These are phyloP conservation scores for Picea abies DNA, from an alignment of 83 land plant species.

Conservation along the genomic window DNA sequence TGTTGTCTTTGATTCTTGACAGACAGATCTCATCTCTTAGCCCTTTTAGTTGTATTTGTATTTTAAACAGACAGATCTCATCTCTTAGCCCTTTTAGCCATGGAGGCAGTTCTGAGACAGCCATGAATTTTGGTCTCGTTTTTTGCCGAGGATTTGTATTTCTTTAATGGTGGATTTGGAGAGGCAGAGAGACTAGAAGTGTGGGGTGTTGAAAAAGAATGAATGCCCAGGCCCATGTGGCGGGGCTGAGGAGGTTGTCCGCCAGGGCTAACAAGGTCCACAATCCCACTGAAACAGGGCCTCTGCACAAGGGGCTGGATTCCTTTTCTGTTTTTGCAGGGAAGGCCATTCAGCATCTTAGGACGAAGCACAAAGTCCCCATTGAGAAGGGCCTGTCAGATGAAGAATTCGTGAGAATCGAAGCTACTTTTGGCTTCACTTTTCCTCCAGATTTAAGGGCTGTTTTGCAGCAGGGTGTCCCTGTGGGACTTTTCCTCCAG, in stretches of 20 bases:
- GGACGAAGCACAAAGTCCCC: slow-evolving; percentile 32
- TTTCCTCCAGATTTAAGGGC: slow-evolving; percentile 86
- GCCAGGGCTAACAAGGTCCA: slow-evolving; percentile 51
- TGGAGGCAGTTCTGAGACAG: too few relatives aligned
- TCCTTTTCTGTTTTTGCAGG: slow-evolving; percentile 63
- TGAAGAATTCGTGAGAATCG: slow-evolving; percentile 67
- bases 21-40: too few relatives aligned
- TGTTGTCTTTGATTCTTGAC: too few relatives aligned
- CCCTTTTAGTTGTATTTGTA: too few relatives aligned
- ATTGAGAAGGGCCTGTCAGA: slow-evolving; percentile 73
- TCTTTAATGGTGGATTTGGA: too few relatives aligned
- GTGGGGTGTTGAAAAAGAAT: too few relatives aligned
- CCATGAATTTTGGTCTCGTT: too few relatives aligned
- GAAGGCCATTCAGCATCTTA: slow-evolving; percentile 58
- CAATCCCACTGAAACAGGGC: too few relatives aligned
- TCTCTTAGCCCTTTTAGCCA: too few relatives aligned
- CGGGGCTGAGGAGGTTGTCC: slow-evolving; percentile 67
- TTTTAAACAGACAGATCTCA: too few relatives aligned
- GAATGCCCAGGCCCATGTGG: slow-evolving; percentile 54
- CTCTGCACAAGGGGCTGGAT: slow-evolving; percentile 22
- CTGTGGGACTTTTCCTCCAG: slow-evolving; percentile 69
- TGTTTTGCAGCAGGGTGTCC: slow-evolving; percentile 60
- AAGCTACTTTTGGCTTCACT: slow-evolving; percentile 60
- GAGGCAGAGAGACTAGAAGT: too few relatives aligned
- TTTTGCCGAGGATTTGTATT: too few relatives aligned